Base-by-base conservation (phyloP, 176 grass and related monocot genomes). In the Eleusine coracana region DNA sequence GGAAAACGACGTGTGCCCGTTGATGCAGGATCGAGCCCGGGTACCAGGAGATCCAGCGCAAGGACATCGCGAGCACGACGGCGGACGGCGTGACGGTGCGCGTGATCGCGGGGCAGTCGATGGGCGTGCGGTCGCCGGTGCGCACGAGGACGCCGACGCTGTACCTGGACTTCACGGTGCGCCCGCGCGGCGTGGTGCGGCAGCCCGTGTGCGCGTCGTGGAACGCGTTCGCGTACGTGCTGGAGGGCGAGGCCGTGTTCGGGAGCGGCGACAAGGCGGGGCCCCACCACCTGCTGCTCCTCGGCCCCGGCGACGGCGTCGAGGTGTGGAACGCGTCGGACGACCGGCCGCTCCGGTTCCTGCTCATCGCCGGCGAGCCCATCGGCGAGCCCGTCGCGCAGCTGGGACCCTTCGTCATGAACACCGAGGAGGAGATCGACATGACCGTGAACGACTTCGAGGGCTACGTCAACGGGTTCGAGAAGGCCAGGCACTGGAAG, bases 381-480 rank as follows among this genome's bases (percentile, higher is more conserved):
- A 85, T 94, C 66, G 91, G 88, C 12, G 96, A 99, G 84, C 93
- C 93, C 18, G 96, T 99, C 44, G 83, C 89, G 20, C 96, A 99
- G 77, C 74, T 99, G 6, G 93, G 96, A 0, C 96, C 96, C 0
- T 99, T 99, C 68, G 96, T 99, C 81, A 99, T 99, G 96, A 99
- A 99, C 90, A 96, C 96, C 5, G 96, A 99, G 59, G 93, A 99
- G 87, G 96, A 99, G 91, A 96, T 99, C 80, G 93, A 99, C 85
- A 86, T 69, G 85, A 89, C 96, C 48, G 84, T 99, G 23, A 83
- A 96, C n/a, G 96, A 99, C 58, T 99, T 94, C 82, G 89, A 99
- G 18, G 73, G 38, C 3, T 92, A 39, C 51, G 59, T 90, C 73
- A 99, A 99, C 21, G 96, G 96, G 0, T 99, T 99, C 68, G 96